phyloP scores from a whole-genome alignment of 257 asterid species.

The Datura wrightii region DNA sequence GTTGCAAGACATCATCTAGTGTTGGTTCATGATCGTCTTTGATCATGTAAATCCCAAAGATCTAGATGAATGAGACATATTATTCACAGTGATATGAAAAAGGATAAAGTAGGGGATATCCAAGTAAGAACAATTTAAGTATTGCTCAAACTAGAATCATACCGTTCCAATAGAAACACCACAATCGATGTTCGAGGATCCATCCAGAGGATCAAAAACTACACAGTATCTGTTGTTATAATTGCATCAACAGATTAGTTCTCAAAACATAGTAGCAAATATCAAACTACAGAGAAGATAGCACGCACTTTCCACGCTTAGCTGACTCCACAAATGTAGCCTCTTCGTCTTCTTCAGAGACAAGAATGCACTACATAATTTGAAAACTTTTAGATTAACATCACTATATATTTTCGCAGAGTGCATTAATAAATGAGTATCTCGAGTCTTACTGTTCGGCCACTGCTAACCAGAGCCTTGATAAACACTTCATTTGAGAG shows the following conservation, averaged over 20 bases:
- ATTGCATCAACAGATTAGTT: background rate
- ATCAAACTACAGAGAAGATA: slow-evolving; percentile 23
- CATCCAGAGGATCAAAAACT: slow-evolving; percentile 97
- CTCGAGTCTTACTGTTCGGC: slow-evolving; percentile 74
- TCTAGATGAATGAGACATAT: slow-evolving; percentile 48
- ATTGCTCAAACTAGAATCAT: slow-evolving; percentile 32
- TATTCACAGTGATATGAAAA: slow-evolving; percentile 6
- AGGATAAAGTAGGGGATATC: background rate
- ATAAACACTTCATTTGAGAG: slow-evolving; percentile 92
- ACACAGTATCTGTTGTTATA: slow-evolving; percentile 77
- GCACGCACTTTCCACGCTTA: slow-evolving; percentile 79
- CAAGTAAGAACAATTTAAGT: slow-evolving; percentile 10
- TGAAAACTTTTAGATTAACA: background rate
- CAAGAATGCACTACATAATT: slow-evolving; percentile 79
- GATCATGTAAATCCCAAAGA: slow-evolving; percentile 80
- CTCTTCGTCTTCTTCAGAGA: slow-evolving; percentile 94
- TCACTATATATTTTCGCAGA: background rate
- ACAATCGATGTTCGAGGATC: slow-evolving; percentile 97
- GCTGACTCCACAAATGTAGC: slow-evolving; percentile 84
- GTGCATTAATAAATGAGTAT: background rate
- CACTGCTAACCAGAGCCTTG: slow-evolving; percentile 95
- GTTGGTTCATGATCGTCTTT: slow-evolving; percentile 66
- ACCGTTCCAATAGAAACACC: slow-evolving; percentile 98
- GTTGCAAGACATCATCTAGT: slow-evolving; percentile 88
- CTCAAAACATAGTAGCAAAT: background rate